Evolutionary conservation across 2,329 filamentous ascomycete species (phyloP), one percentile per base, ranked within the genome.

Genomic region (Juglanconis oblonga): DNA sequence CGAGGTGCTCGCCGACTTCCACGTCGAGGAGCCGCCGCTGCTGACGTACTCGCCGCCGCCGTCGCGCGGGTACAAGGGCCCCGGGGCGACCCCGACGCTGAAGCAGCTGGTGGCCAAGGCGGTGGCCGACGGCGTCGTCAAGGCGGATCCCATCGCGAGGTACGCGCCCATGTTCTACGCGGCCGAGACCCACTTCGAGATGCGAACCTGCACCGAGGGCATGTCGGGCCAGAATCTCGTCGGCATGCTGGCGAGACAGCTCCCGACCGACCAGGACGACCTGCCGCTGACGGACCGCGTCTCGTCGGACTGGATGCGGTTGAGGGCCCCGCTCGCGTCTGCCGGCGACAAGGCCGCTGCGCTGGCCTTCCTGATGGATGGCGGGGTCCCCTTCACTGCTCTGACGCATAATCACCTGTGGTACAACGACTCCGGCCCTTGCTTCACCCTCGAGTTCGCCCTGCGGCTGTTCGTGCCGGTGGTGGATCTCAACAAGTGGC

Each of bases 361-460:
- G 0, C 63, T 82, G 1, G 70, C 74, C 0, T 82, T 81, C 33
- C 57, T 76, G 1, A 74, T 80, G 69, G 80, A 83, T 36, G 75
- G 71, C 0, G 77, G 69, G 0, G 64, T 82, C 3, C 68, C 77
- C 0, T 81, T 82, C 42, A 38, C 76, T 1, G 78, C 79, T 0
- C 63, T 83, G 53, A 70, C 68, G 1, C 78, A 79, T 55, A 73
- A 68, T 54, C 71, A 77, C 9, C 65, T 73, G 69, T 78, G 72
- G 64, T 70, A 81, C 42, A 73, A 77, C 1, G 78, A 82, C 42
- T 71, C 71, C 0, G 72, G 64, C 6, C 77, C 79, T 2, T 79
- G 75, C 55, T 77, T 75, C 2, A 77, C 73, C 9, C 65, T 83
- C n/a, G 80, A 83, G 63, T 83, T 83, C 66, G 75, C 81, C 3